Conservation (phyloP, 345 rosid species). For the Populus pruinosa region DNA sequence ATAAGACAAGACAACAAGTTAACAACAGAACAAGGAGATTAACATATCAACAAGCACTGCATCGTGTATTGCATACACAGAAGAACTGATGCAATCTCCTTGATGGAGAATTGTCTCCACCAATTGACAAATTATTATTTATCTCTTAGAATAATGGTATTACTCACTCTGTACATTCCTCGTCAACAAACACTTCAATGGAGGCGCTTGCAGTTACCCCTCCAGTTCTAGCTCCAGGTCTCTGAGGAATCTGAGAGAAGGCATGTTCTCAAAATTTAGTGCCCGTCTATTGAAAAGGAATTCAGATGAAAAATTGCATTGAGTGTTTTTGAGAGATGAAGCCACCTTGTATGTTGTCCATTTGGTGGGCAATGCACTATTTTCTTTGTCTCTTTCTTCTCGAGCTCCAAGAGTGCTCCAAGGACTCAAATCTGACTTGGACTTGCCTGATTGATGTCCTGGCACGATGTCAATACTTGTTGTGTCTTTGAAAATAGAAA, state of each 20-base stretch:
- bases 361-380: conserved; percentile 62
- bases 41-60: not conserved
- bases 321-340: not conserved
- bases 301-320: not conserved
- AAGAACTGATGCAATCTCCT: not conserved
- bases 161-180: conserved; percentile 66
- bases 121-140: not conserved
- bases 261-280: conserved; percentile 7
- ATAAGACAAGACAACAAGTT: not conserved
- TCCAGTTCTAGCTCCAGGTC: conserved; percentile 40
- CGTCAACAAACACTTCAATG: conserved; percentile 81
- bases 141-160: not conserved
- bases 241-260: conserved; percentile 59
- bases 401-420: conserved; percentile 69
- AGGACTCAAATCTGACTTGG: conserved; percentile 43
- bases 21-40: not conserved
- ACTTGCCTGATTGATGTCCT: conserved; percentile 38
- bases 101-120: not conserved
- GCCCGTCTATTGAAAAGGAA: not conserved
- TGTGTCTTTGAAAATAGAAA: conserved; percentile 61
- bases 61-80: not conserved
- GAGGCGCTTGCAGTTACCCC: conserved; percentile 37
- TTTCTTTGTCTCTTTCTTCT: conserved; percentile 93
- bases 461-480: conserved; percentile 27
- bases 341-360: conserved; percentile 83